Evolutionary conservation across 1,284 basidiomycete species (phyloP).

Genomic region (Cutaneotrichosporon sp.): DNA sequence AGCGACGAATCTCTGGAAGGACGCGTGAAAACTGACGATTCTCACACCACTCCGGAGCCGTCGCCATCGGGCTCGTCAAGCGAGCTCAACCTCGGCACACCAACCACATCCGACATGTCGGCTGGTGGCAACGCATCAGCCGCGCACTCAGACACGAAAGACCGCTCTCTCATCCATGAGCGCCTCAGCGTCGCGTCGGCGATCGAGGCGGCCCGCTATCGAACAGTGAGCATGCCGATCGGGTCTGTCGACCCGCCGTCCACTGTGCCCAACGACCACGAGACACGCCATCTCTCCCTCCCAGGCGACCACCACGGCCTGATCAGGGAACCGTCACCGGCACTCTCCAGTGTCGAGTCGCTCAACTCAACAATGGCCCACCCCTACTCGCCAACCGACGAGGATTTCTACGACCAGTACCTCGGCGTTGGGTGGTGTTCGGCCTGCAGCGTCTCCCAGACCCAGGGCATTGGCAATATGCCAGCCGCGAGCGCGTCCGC

Average conservation of each 20-base stretch:
- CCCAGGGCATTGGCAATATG: not conserved
- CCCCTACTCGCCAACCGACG: not conserved
- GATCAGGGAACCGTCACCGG: not conserved
- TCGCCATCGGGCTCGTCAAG: constrained; percentile 17
- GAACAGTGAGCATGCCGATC: constrained; percentile 3
- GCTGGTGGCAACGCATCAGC: not conserved
- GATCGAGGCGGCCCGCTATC: not conserved
- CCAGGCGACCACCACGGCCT: not conserved
- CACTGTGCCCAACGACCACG: not conserved
- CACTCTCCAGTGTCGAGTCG: not conserved
- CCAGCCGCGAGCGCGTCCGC: not conserved
- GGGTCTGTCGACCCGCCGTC: not conserved
- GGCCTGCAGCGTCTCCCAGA: not conserved
- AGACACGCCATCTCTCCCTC: not conserved
- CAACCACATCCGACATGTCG: constrained; percentile 9
- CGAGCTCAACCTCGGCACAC: constrained; percentile 22
- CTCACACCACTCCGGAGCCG: not conserved
- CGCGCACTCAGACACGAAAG: constrained; percentile 2
- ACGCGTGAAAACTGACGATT: not conserved
- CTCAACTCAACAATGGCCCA: not conserved
- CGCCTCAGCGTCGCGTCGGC: constrained; percentile 5
- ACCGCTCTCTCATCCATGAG: constrained; percentile 6
- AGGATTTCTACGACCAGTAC: constrained; percentile 5
- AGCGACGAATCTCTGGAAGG: not conserved
- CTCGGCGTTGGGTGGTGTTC: constrained; percentile 6